Conservation (phyloP, 1,284 basidiomycete species). For the Quambalaria eucalypti region DNA sequence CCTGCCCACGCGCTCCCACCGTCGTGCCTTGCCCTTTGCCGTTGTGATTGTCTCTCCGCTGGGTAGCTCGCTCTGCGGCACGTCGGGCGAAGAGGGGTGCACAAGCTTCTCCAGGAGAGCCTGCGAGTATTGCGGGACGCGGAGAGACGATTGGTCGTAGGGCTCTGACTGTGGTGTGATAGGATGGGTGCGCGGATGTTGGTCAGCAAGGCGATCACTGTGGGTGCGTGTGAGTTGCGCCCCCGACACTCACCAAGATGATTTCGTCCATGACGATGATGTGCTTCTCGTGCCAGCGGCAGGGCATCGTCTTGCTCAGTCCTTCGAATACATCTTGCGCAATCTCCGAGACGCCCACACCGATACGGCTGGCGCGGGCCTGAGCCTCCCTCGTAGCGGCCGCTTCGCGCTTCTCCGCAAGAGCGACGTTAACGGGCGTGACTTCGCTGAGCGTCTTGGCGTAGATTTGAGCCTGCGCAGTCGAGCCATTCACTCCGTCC, state of each 20-base stretch:
- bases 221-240: too few relatives aligned
- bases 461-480: neutral
- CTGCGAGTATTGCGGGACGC: conserved; percentile 23
- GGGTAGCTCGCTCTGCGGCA: neutral
- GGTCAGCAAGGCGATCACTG: too few relatives aligned
- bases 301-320: conserved; percentile 44
- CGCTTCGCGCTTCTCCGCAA: conserved; percentile 10
- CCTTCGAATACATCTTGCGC: conserved; percentile 38
- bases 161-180: neutral
- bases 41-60: neutral
- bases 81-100: neutral
- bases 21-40: conserved; percentile 6
- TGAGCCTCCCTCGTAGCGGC: conserved; percentile 20
- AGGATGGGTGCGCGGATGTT: too few relatives aligned
- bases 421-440: conserved; percentile 6
- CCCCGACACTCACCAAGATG: conserved; percentile 23
- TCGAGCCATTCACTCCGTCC: neutral
- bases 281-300: conserved; percentile 41
- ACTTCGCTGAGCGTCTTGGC: conserved; percentile 2
- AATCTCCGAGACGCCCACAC: conserved; percentile 9
- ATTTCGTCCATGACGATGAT: conserved; percentile 46
- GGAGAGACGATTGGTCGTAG: conserved; percentile 31
- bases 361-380: conserved; percentile 7
- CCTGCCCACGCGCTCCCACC: conserved; percentile 11
- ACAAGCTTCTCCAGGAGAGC: conserved; percentile 5